phyloP scores from a whole-genome alignment of 257 asterid genomes.

The Solanum pimpinellifolium region DNA sequence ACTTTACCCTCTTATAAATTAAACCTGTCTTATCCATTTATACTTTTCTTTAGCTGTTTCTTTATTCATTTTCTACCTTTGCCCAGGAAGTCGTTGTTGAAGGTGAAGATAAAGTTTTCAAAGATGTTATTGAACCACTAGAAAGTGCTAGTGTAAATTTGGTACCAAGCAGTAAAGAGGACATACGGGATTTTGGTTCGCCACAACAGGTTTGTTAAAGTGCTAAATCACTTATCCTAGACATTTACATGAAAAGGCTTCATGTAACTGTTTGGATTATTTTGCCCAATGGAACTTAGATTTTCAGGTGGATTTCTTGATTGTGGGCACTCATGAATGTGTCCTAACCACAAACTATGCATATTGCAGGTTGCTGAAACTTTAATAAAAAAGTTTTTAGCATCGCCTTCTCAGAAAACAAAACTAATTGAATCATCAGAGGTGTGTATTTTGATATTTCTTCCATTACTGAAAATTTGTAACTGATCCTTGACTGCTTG shows the following conservation, averaged over 20 bases:
- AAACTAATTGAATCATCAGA: constrained; percentile 80
- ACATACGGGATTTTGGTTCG: constrained; percentile 82
- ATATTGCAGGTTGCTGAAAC: constrained; percentile 61
- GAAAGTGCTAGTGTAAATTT: constrained; percentile 79
- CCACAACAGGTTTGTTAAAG: constrained; percentile 57
- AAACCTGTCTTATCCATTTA: neutral
- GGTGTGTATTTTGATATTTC: constrained; percentile 21
- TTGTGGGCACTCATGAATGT: neutral
- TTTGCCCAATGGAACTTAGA: neutral
- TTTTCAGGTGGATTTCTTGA: neutral
- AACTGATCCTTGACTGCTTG: neutral
- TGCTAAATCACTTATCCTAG: neutral
- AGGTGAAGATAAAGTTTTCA: constrained; percentile 94
- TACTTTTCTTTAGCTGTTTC: neutral
- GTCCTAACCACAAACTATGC: neutral
- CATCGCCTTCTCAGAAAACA: constrained; percentile 74
- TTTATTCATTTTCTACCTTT: neutral
- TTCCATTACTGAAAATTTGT: neutral
- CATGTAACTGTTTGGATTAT: neutral
- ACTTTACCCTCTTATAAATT: neutral
- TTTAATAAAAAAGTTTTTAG: constrained; percentile 58
- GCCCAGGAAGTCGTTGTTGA: constrained; percentile 71
- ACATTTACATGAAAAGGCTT: neutral
- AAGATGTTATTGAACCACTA: constrained; percentile 93
- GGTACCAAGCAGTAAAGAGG: constrained; percentile 70